Base-by-base conservation (phyloP, 179 eudicot species). In the Carnegiea gigantea region DNA sequence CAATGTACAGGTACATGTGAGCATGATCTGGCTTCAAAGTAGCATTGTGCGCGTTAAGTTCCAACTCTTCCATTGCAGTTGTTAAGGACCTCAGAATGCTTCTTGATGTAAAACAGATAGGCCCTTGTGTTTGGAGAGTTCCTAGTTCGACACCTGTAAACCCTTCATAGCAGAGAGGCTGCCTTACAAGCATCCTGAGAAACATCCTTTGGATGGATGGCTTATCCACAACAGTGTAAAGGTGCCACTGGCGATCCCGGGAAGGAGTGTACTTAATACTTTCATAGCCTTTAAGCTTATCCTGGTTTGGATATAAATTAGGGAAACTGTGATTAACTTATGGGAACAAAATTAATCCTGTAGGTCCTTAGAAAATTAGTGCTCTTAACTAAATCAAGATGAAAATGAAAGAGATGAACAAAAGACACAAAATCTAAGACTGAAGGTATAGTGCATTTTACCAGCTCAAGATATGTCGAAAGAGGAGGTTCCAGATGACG, bases 401-500 rank as follows among this genome's bases (percentile, higher is more conserved):
- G 54, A 7, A 62, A 51, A 12, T n/a, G 54, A 26, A 21, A 51
- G 15, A 33, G 15, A 40, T 8, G 5, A 36, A 36, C 13, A 80
- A 38, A 8, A 33, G 36, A 33, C 36, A 3, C 2, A 33, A 33
- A 33, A 21, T 46, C n/a, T 60, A 79, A 60, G 12, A 64, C 23
- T 12, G 51, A 18, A 40, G 26, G 75, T 65, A 67, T 43, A 46
- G 9, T 78, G 51, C 49, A 44, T 68, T 70, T 64, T 72, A 96
- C 99, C 95, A 96, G 82, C 88, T 96, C 99, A 81, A 96, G 98
- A 85, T 94, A 96, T 62, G 85, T 92, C 17, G 99, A 96, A 46
- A 96, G 90, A 82, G 99, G 99, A 82, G 99, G 98, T 86, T 96
- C 99, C 89, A 96, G 77, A 82, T 96, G 97, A 68, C 99, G 99